A percentile compares a stretch with the other conserved stretches of the same genome.
Conservation (phyloP, 208 protist species). For the Porcisia deanei region DNA sequence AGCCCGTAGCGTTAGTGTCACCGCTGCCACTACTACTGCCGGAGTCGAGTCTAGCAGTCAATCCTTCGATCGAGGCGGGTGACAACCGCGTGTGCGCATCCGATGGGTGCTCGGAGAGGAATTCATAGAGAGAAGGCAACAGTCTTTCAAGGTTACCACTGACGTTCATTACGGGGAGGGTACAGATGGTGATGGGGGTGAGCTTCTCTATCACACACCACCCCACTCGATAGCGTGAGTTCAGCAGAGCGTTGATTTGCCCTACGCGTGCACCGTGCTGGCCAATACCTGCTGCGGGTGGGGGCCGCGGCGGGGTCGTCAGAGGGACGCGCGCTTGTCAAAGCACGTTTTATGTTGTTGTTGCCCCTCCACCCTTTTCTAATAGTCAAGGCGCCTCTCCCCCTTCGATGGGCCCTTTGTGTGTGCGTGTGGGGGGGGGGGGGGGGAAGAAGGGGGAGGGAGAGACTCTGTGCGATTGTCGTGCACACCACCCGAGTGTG, state of each 20-base stretch:
- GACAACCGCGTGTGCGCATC: not conserved
- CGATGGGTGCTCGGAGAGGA: slow-evolving; percentile 30
- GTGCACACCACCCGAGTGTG: too few relatives aligned
- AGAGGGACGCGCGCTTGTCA: too few relatives aligned
- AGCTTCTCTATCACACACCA: not conserved
- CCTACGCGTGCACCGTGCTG: not conserved
- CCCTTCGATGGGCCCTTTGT: not conserved
- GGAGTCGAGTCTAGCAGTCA: not conserved
- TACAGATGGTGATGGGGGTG: not conserved
- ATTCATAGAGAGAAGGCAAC: slow-evolving; percentile 45
- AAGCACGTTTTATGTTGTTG: not conserved
- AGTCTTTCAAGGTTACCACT: slow-evolving; percentile 37
- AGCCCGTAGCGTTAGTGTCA: not conserved
- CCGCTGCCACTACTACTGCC: not conserved
- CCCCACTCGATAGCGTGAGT: not conserved
- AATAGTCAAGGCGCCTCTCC: not conserved
- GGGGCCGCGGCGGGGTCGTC: too few relatives aligned
- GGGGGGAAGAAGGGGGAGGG: too few relatives aligned
- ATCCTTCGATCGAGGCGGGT: not conserved
- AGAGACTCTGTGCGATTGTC: not conserved
- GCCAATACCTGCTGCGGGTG: not conserved
- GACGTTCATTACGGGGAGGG: slow-evolving; percentile 13
- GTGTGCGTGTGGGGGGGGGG: not conserved
- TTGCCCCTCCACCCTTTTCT: too few relatives aligned
- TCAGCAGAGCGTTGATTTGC: not conserved